Base-by-base conservation (phyloP, 1,284 basidiomycete species). In the Leccinum solheimii region DNA sequence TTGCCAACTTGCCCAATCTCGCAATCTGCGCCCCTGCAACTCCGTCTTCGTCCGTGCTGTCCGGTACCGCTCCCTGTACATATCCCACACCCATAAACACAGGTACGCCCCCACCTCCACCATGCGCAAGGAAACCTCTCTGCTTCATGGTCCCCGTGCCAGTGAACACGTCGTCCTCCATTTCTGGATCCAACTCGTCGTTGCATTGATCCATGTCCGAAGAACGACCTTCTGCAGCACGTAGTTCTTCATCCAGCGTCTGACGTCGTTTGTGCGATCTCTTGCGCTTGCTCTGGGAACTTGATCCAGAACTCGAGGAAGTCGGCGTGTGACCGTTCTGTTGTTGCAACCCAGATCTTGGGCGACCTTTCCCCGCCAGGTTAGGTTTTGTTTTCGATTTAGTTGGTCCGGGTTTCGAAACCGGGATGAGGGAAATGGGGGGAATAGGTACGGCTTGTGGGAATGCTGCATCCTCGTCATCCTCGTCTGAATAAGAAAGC, bases 11-110 rank as follows among this genome's bases (percentile, higher is more conserved):
- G 57, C 51, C 36, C 14, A 45, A 7, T 45, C 45, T 63, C 38
- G 53, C 59, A 48, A 32, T 54, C 7, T 10, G 63, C 8, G 26
- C 26, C 16, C 10, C 30, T 3, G 7, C 8, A 23, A 26, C 14
- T 45, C 4, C 49, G 8, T 38, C 52, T 30, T 69, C 68, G 55
- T 68, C 68, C 30, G 21, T 65, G 36, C 62, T 70, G 3, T 69
- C 73, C 13, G 72, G 71, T 21, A 73, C 71, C 7, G 70, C 82
- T 13, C 82, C 86, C 36, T 81, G 79, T 3, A 88, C 81, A 67
- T 86, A 86, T 3, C 87, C 87, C 27, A 78, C 81, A 14, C 85
- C 86, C 83, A 90, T 85, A 60, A 85, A 83, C 9, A 91, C 85
- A 7, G 89, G 86, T 2, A 68, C 61, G 3, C 90, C 89, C 27